Conservation (phyloP, 768 basidiomycete species). For the Suillus subalutaceus region DNA sequence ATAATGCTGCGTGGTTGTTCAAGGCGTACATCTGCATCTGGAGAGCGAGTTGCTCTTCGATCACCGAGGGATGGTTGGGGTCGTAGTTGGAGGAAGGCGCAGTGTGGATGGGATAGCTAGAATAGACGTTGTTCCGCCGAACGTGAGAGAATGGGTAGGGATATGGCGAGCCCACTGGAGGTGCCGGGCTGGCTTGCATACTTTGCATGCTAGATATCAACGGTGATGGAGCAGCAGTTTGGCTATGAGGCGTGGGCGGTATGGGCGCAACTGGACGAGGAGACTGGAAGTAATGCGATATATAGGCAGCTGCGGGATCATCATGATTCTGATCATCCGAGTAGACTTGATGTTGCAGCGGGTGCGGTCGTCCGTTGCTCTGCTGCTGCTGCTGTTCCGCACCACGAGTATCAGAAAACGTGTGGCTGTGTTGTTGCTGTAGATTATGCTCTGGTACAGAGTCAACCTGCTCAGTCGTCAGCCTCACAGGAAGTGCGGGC, state of each 20-base stretch:
- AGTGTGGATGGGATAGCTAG: conserved; percentile 42
- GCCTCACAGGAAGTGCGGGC: conserved; percentile 14
- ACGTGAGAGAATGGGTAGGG: conserved; percentile 80
- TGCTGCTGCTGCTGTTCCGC: conserved; percentile 23
- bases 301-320: conserved; percentile 60
- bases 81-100: conserved; percentile 44
- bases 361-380: conserved; percentile 39
- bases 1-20: conserved; percentile 62
- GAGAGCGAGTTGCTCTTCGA: conserved; percentile 70
- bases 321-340: conserved; percentile 67
- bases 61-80: conserved; percentile 47
- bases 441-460: conserved; percentile 20
- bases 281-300: conserved; percentile 60
- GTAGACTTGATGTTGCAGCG: conserved; percentile 43
- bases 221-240: conserved; percentile 74
- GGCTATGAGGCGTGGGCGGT: conserved; percentile 78
- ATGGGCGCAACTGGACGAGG: conserved; percentile 75
- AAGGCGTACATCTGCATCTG: conserved; percentile 83
- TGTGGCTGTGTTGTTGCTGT: conserved; percentile 25
- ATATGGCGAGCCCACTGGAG: conserved; percentile 73
- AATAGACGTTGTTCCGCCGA: conserved; percentile 51
- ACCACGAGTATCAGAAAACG: conserved; percentile 22
- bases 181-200: conserved; percentile 55
- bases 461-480: conserved; percentile 21
- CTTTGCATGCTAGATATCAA: conserved; percentile 55